Base-by-base conservation (phyloP, 2,329 filamentous ascomycete genomes). In the Pseudogymnoascus sp. region DNA sequence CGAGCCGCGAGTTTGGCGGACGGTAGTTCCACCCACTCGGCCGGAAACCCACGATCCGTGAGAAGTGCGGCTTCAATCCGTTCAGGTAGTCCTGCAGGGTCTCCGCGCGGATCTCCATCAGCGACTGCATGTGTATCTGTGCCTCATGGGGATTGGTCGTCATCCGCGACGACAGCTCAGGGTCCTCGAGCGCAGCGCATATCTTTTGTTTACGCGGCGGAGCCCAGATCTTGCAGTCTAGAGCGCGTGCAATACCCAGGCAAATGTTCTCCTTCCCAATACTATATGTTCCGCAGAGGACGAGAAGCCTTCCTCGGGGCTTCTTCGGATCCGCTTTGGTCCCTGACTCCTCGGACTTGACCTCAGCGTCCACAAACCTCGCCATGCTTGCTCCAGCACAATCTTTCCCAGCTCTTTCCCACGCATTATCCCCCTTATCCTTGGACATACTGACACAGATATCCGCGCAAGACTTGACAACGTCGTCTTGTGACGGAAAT, bases 201-300 rank as follows among this genome's bases (percentile, higher is more conserved):
- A 97, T 91, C 66, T 87, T 86, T 73, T 91, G 89, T 77, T 99
- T 99, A 62, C 83, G 81, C 0, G 91, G 80, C 1, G 91, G 86
- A 0, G 93, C 93, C 72, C 89, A 99, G 66, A 99, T 97, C 72
- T 96, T 96, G 68, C 88, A 90, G 40, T 86, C 81, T 2, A 99
- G 80, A 0, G 93, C 93, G 69, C 88, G 85, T 3, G 95, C 95
- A 67, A 99, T 96, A 46, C 91, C 93, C 34, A 96, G 81, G 73
- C 93, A 97, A 68, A 99, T 93, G 42, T 93, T 88, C 75, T 99
- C 95, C 77, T 99, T 99, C 72, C 95, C 95, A 70, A 99, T 99
- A 69, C 90, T 96, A 77, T 99, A 99, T 0, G 95, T 99, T 49
- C 95, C 95, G 65, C 96, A 96, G 5, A 99, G 85, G 4, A 99